A percentile compares a stretch with the other conserved stretches of the same genome.
Evolutionary conservation across 176 grass and related monocot species (phyloP).

Genomic region (Melocanna baccifera): DNA sequence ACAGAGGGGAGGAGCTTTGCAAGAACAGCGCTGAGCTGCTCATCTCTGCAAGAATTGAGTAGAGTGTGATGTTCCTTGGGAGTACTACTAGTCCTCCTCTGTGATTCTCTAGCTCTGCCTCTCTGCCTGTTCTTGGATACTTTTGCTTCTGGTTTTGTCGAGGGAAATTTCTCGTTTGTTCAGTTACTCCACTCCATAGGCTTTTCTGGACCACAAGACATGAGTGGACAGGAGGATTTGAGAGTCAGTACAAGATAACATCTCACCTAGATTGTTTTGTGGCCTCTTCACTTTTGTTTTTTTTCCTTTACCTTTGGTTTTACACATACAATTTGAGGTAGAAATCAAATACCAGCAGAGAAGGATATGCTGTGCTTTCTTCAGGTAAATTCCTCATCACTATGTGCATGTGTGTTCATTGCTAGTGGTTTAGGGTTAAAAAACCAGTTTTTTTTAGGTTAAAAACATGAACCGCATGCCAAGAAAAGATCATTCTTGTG

Average conservation of each 20-base stretch:
- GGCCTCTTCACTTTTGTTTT: background rate
- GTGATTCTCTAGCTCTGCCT: background rate
- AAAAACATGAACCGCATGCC: slow-evolving; percentile 13
- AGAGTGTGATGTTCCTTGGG: background rate
- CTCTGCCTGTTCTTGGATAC: background rate
- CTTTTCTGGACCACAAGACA: slow-evolving; percentile 44
- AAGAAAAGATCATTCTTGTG: background rate
- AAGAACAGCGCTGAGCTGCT: slow-evolving; percentile 44
- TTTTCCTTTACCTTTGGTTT: background rate
- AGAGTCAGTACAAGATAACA: background rate
- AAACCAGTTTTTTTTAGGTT: background rate
- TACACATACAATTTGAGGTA: background rate
- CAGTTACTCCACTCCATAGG: background rate
- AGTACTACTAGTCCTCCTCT: background rate
- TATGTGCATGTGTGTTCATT: background rate
- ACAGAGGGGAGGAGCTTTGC: slow-evolving; percentile 30
- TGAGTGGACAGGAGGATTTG: slow-evolving; percentile 36
- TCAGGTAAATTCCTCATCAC: background rate
- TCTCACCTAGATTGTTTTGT: slow-evolving; percentile 7
- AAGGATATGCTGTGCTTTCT: background rate
- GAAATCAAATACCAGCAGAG: background rate
- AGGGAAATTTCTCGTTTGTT: background rate
- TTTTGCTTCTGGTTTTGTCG: slow-evolving; percentile 1
- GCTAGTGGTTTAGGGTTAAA: background rate
- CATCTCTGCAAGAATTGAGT: slow-evolving; percentile 27